Evolutionary conservation across 2,329 filamentous ascomycete genomes (phyloP).

Genomic region (Fusarium sp.): DNA sequence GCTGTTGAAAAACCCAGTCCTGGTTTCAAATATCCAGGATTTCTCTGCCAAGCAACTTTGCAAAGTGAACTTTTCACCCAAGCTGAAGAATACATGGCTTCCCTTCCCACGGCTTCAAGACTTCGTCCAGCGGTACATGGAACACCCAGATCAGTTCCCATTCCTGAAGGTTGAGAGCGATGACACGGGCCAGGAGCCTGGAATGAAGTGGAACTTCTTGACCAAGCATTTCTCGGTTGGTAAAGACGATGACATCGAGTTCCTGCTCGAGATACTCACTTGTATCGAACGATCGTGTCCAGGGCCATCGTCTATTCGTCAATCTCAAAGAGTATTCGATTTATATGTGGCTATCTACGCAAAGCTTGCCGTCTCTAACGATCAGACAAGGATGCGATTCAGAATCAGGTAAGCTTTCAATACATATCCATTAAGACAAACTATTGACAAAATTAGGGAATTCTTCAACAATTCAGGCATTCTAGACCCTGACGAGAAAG

Average conservation of each 20-base stretch:
- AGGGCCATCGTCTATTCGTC: neutral
- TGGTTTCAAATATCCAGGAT: neutral
- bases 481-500: neutral
- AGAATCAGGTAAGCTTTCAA: neutral
- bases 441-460: neutral
- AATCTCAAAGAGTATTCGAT: conserved; percentile 3
- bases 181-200: neutral
- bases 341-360: conserved; percentile 30
- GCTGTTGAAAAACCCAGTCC: neutral
- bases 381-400: neutral
- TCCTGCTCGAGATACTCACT: conserved; percentile 20
- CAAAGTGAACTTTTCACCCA: neutral
- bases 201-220: conserved; percentile 13
- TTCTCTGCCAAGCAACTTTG: conserved; percentile 9
- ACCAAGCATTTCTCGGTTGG: conserved; percentile 8
- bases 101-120: neutral
- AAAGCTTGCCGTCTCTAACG: neutral
- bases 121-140: conserved; percentile 15
- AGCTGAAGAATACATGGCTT: conserved; percentile 19
- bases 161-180: neutral
- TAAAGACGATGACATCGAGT: neutral
- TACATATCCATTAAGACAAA: fast-evolving
- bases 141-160: neutral
- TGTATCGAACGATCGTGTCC: neutral
- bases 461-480: neutral